A percentile compares a stretch with the other conserved stretches of the same genome.
Evolutionary conservation across 495 filamentous ascomycete genomes (phyloP).

Genomic region (Paragyromitra xinjiangensis): DNA sequence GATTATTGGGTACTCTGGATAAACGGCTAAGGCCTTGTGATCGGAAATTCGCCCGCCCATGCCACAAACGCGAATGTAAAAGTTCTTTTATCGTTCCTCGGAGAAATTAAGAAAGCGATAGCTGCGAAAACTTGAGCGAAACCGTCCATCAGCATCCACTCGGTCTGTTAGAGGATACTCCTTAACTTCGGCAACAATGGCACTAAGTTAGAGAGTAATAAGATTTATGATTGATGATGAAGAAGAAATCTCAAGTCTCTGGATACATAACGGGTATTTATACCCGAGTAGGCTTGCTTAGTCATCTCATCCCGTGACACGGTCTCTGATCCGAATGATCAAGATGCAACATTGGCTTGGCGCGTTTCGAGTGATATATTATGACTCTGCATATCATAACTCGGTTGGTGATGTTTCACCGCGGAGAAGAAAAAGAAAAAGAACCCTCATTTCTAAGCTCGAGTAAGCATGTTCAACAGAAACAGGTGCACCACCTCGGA

Average conservation of each 20-base stretch:
- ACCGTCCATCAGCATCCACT: background rate
- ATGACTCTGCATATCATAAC: background rate
- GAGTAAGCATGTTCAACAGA: background rate
- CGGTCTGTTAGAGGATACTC: background rate
- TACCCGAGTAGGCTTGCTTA: too few relatives aligned
- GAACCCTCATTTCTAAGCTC: background rate
- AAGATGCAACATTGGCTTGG: background rate
- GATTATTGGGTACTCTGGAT: slow-evolving; percentile 6
- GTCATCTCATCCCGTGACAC: too few relatives aligned
- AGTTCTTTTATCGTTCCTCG: too few relatives aligned
- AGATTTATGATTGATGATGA: too few relatives aligned
- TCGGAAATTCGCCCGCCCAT: background rate
- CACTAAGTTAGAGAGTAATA: too few relatives aligned
- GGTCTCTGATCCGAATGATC: background rate
- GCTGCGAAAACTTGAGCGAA: background rate
- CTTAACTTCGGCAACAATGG: too few relatives aligned
- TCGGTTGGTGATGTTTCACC: background rate
- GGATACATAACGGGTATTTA: too few relatives aligned
- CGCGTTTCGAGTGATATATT: slow-evolving; percentile 2
- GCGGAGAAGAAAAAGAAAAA: background rate
- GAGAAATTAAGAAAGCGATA: background rate
- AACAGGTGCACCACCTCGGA: background rate
- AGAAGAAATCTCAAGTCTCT: too few relatives aligned
- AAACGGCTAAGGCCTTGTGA: background rate
- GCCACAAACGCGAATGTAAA: background rate